phyloP scores from a whole-genome alignment of 805 yeast genomes.

The Ascoidea rubescens region DNA sequence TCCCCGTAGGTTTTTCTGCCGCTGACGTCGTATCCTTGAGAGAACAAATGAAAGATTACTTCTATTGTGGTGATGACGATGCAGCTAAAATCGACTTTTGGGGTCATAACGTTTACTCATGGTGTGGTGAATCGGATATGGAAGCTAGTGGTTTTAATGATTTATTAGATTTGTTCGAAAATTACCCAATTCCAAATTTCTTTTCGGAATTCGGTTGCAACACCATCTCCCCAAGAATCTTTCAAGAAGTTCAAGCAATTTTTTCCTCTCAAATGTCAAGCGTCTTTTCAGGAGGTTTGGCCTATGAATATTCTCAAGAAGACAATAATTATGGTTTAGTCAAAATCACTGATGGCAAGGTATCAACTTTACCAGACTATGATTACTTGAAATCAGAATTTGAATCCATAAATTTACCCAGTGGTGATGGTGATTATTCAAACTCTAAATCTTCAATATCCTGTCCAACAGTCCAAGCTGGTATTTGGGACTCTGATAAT shows the following conservation, averaged over 20 bases:
- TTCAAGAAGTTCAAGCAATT: conserved; percentile 65
- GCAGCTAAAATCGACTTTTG: conserved; percentile 76
- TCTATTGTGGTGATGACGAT: conserved; percentile 78
- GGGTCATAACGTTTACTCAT: conserved; percentile 87
- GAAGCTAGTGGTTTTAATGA: conserved; percentile 53
- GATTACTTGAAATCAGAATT: conserved; percentile 38
- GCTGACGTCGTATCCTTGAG: conserved; percentile 72
- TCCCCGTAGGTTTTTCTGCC: conserved; percentile 82
- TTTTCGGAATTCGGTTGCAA: conserved; percentile 86
- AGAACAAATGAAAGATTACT: conserved; percentile 58
- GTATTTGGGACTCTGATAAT: conserved; percentile 52
- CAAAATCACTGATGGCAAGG: conserved; percentile 28
- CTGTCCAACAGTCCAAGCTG: conserved; percentile 33
- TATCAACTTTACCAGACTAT: conserved; percentile 16
- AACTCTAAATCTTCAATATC: conserved; percentile 20
- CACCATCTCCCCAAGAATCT: conserved; percentile 50
- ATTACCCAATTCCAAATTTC: conserved; percentile 70
- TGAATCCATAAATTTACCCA: conserved; percentile 37
- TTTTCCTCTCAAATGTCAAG: conserved; percentile 65
- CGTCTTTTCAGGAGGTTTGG: conserved; percentile 90
- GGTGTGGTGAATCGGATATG: conserved; percentile 79
- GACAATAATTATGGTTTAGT: conserved; percentile 74
- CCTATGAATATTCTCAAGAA: conserved; percentile 81
- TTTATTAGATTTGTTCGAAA: conserved; percentile 51
- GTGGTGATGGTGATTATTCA: conserved; percentile 36